Base-by-base conservation (phyloP, 345 rosid species). In the Lepidium sativum region DNA sequence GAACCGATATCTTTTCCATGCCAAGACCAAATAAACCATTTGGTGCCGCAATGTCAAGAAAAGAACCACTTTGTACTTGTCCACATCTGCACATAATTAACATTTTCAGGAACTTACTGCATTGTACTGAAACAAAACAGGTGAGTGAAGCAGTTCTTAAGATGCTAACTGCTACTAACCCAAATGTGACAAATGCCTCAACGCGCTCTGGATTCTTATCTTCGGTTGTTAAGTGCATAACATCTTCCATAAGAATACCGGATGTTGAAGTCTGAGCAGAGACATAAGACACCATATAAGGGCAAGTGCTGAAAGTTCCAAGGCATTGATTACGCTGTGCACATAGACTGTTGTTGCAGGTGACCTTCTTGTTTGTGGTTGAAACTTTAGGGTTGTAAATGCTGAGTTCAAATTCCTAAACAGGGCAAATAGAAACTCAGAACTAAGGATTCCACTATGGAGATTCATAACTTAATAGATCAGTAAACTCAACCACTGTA, bases 41-140 rank as follows among this genome's bases (percentile, higher is more conserved):
- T 13, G 95, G 92, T 55, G 96, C 97, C 14, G 95, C 99, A 73
- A 85, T 76, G 41, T 94, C 94, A 14, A 86, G 81, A 74, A 89
- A 92, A 0, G 98, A 89, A 64, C 98, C 96, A 43, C 85, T 87
- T 71, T 89, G 96, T 49, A 89, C 89, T 84, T 86, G 96, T 54
- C 96, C 97, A 82, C 96, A 92, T 66, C 98, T 92, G 89, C 82
- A 84, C 39, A 86, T 14, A 27, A 17, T 63, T 78, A 74, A 77
- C 44, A 70, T 45, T 11, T 23, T 60, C 76, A 73, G 65, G 63
- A 69, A 27, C 63, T 37, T 15, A 34, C 53, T 41, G 20, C 59
- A 69, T 8, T 27, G 25, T 71, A 67, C 9, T 23, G 49, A 41
- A 20, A 40, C 43, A 45, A 9, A 38, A 39, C 32, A 65, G 37